Base-by-base conservation (phyloP, 768 basidiomycete genomes). In the Tylopilus sp. region DNA sequence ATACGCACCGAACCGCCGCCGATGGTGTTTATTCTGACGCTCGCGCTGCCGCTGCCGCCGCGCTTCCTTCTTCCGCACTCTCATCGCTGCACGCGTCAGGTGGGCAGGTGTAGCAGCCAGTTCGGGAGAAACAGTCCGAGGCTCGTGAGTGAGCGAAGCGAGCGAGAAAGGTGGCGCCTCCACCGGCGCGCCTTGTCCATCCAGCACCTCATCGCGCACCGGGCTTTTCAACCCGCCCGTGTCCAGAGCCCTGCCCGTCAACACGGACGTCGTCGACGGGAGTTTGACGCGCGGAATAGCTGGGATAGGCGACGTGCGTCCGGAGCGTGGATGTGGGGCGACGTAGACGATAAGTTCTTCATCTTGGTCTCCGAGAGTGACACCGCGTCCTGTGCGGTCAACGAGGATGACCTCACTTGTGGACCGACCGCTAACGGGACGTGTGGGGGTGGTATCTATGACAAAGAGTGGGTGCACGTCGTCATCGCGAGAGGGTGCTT, bases 331-430 rank as follows among this genome's bases (percentile, higher is more conserved):
- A 60, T 86, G 79, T 0, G 88, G 88, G 0, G 87, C 86, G 22
- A 82, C 83, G 60, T 90, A 90, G 10, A 91, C 87, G 48, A 91
- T 89, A 4, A 79, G 62, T 50, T 91, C 88, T 18, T 64, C 55
- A 3, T 64, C 55, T 25, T 48, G 43, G 22, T 61, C 68, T 1
- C 61, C 68, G 22, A 57, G 52, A 1, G 33, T 53, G 30, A 48
- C 49, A 0, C 54, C 59, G 10, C 55, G 50, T 1, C 57, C 60
- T 3, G 51, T 28, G 11, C 61, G 53, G 49, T 68, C 60, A 36
- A 62, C 44, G 20, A 61, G 61, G 26, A 66, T 63, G 38, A 48
- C 43, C 2, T 70, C 64, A 18, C 56, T 66, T 13, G 53, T 33
- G 21, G 58, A 48, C 20, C 47, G 51, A 8, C n/a, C 15, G 1